These are phyloP conservation scores for Ambrosia artemisiifolia DNA, from an alignment of 129 eudicot genomes.

Conservation along the genomic window DNA sequence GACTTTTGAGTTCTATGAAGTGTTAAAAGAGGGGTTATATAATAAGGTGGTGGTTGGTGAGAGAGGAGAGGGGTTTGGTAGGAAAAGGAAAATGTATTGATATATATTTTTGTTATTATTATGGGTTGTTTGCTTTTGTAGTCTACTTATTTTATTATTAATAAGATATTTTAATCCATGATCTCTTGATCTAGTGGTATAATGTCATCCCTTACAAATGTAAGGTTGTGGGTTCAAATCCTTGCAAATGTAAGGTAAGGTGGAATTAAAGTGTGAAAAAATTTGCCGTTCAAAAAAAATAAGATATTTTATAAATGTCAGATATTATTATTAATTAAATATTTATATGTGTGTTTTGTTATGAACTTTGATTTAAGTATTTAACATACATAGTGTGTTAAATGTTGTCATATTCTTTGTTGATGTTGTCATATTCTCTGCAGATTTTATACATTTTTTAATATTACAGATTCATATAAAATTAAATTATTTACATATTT, in stretches of 20 bases:
- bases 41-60: not conserved
- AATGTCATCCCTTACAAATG: too few species aligned
- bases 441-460: not conserved
- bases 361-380: not conserved
- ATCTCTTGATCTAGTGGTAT: too few species aligned
- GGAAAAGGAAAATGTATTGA: not conserved
- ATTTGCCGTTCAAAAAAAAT: too few species aligned
- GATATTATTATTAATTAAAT: not conserved
- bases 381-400: not conserved
- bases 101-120: not conserved
- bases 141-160: not conserved
- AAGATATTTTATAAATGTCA: not conserved
- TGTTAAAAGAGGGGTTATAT: not conserved
- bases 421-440: not conserved
- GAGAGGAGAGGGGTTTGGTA: slow-evolving; percentile 23
- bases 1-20: not conserved
- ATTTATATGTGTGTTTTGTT: not conserved
- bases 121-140: too few species aligned
- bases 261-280: too few species aligned
- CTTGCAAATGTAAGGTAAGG: too few species aligned
- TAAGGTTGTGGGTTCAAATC: too few species aligned
- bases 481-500: too few species aligned
- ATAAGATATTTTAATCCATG: not conserved
- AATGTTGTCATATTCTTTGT: not conserved
- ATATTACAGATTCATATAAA: too few species aligned